Evolutionary conservation across 2,329 filamentous ascomycete genomes (phyloP).

Genomic region (Furcasterigmium sp.): DNA sequence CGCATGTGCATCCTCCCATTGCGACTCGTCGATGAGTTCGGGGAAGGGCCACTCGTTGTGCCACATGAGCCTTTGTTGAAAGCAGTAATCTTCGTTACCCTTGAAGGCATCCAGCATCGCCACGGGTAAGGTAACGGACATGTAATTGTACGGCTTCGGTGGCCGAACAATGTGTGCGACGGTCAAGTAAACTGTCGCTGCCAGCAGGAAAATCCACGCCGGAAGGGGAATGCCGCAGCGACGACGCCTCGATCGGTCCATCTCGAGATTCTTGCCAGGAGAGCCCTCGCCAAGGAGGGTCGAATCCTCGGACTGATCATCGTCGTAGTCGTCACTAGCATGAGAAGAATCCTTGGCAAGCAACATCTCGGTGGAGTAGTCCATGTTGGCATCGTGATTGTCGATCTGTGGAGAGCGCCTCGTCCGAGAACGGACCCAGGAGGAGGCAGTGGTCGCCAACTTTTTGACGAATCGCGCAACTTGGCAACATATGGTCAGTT

Average conservation of each 20-base stretch:
- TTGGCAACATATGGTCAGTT: neutral
- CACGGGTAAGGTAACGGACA: conserved; percentile 24
- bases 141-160: conserved; percentile 22
- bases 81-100: conserved; percentile 15
- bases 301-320: neutral
- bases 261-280: neutral
- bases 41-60: conserved; percentile 22
- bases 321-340: neutral
- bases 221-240: neutral
- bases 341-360: neutral
- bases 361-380: neutral
- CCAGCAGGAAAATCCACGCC: conserved; percentile 6
- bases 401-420: neutral
- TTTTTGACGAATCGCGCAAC: neutral
- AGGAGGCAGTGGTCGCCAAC: neutral
- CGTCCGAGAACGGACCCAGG: neutral
- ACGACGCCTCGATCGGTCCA: neutral
- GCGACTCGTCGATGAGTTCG: conserved; percentile 16
- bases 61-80: conserved; percentile 15
- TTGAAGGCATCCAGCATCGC: conserved; percentile 21
- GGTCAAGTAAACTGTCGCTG: conserved; percentile 14
- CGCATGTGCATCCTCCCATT: conserved; percentile 19
- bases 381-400: neutral
- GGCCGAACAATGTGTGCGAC: conserved; percentile 18
- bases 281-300: neutral